These are phyloP conservation scores for Acanthamoeba lenticulata DNA, from an alignment of 208 protist genomes.

Conservation along the genomic window DNA sequence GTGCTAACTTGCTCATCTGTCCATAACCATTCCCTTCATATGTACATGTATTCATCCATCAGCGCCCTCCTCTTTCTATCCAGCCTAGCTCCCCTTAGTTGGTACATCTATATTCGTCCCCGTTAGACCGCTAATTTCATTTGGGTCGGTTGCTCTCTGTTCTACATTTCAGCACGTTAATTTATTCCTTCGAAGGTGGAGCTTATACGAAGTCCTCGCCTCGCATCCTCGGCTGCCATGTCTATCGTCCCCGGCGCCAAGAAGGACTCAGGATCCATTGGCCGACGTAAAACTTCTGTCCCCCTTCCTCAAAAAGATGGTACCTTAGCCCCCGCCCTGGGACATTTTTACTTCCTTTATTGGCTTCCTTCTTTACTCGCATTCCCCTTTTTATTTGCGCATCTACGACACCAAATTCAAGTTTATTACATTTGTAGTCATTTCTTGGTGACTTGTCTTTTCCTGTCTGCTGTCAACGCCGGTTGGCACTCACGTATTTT, in stretches of 20 bases:
- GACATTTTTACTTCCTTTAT: neutral
- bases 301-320: neutral
- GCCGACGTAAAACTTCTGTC: neutral
- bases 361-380: neutral
- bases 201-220: neutral
- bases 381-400: neutral
- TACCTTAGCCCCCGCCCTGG: neutral
- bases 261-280: neutral
- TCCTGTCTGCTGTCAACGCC: neutral
- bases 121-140: neutral
- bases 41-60: neutral
- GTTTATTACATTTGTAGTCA: no score
- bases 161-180: neutral
- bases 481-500: neutral
- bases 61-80: neutral
- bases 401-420: no score
- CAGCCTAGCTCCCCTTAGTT: neutral
- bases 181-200: neutral
- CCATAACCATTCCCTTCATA: no score
- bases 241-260: neutral
- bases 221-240: neutral
- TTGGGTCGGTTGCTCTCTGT: neutral
- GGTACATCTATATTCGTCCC: neutral
- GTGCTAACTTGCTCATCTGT: no score
- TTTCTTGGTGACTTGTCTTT: neutral